Evolutionary conservation across 1,284 basidiomycete species (phyloP).

Genomic region (Neonothopanus nambi): DNA sequence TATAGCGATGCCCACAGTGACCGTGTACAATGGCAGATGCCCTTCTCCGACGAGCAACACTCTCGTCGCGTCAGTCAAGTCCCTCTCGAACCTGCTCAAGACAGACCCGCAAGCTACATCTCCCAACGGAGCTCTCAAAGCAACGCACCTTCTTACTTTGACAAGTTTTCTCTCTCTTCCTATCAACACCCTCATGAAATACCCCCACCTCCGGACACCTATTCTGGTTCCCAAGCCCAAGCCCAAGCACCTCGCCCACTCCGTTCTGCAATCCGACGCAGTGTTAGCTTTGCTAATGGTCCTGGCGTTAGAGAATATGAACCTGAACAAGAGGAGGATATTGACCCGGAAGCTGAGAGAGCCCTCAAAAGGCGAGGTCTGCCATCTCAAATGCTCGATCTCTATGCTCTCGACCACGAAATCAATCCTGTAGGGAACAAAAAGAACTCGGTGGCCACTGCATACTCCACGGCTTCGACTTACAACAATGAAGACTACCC

Average conservation of each 20-base stretch:
- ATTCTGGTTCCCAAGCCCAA: conserved; percentile 28
- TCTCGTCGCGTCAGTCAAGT: conserved; percentile 13
- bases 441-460: conserved; percentile 18
- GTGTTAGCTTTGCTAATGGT: conserved; percentile 34
- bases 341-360: conserved; percentile 30
- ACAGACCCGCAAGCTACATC: neutral
- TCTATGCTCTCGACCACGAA: conserved; percentile 43
- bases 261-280: conserved; percentile 27
- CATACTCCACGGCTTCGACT: neutral
- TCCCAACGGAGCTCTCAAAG: conserved; percentile 14
- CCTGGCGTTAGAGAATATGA: conserved; percentile 24
- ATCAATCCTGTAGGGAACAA: conserved; percentile 25
- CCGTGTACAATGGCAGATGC: too few relatives aligned
- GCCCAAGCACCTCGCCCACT: conserved; percentile 19
- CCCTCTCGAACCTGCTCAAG: conserved; percentile 14
- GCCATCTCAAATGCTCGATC: conserved; percentile 53
- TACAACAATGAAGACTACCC: conserved; percentile 21
- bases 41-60: neutral
- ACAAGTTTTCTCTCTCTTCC: conserved; percentile 50
- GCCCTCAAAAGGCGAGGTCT: conserved; percentile 41
- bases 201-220: conserved; percentile 44
- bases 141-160: conserved; percentile 21
- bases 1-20: neutral
- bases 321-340: conserved; percentile 24
- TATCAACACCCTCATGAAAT: conserved; percentile 64